A percentile compares a stretch with the other conserved stretches of the same genome.
Conservation (phyloP, 768 basidiomycete genomes). For the Guyanaporus albipodus region DNA sequence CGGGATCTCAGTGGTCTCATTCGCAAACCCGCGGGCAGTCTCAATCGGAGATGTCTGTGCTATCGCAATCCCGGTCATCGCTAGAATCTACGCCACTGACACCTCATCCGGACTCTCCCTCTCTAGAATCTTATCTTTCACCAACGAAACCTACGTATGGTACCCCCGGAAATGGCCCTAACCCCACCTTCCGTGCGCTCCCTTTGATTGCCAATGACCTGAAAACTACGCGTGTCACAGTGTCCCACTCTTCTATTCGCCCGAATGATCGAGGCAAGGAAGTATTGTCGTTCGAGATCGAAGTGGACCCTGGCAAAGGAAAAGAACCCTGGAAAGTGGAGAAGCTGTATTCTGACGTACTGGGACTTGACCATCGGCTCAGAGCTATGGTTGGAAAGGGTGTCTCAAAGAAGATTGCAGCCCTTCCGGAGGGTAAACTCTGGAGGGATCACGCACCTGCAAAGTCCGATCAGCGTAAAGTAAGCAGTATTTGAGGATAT, state of each 20-base stretch:
- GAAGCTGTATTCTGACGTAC: constrained; percentile 90
- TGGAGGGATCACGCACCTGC: constrained; percentile 98
- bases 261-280: constrained; percentile 92
- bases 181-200: constrained; percentile 62
- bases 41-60: constrained; percentile 17
- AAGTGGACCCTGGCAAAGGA: constrained; percentile 64
- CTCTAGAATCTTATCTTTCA: constrained; percentile 30
- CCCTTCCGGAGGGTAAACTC: constrained; percentile 84
- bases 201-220: constrained; percentile 71
- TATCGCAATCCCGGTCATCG: constrained; percentile 24
- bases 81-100: constrained; percentile 15
- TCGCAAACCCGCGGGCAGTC: constrained; percentile 25
- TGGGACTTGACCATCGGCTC: constrained; percentile 80
- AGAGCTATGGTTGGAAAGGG: constrained; percentile 54
- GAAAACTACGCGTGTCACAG: constrained; percentile 61
- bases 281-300: constrained; percentile 82
- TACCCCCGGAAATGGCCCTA: constrained; percentile 23
- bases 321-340: constrained; percentile 82
- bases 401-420: constrained; percentile 72
- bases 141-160: constrained; percentile 17
- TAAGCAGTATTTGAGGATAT: constrained; percentile 32
- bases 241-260: constrained; percentile 79
- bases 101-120: constrained; percentile 28
- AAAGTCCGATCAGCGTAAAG: constrained; percentile 95
- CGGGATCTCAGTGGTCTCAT: constrained; percentile 20